These are phyloP conservation scores for Talaromyces thailandensis DNA, from an alignment of 495 filamentous ascomycete species.

Conservation along the genomic window DNA sequence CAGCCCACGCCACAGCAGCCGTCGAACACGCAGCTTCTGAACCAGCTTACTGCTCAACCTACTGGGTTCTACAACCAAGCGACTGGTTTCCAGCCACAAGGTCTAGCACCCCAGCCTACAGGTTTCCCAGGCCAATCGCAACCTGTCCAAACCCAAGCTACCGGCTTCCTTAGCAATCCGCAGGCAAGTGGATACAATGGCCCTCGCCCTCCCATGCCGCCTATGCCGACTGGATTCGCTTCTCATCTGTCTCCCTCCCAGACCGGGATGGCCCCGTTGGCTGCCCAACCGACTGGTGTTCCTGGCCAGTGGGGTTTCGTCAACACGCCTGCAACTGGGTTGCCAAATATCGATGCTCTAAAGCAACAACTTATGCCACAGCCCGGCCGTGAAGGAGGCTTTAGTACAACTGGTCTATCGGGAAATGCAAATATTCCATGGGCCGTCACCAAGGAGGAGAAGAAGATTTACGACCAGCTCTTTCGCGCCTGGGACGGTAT, in stretches of 20 bases:
- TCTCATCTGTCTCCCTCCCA: conserved; percentile 56
- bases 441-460: conserved; percentile 99
- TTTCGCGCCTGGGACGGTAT: conserved; percentile 98
- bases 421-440: conserved; percentile 95
- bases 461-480: conserved; percentile 90
- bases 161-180: conserved; percentile 42
- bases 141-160: conserved; percentile 36
- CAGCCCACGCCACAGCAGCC: conserved; percentile 76
- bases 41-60: conserved; percentile 66
- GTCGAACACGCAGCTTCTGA: conserved; percentile 67
- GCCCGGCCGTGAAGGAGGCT: conserved; percentile 83
- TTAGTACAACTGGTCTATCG: conserved; percentile 76
- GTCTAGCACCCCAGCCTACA: conserved; percentile 26
- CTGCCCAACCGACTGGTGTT: conserved; percentile 89
- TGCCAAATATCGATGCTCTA: conserved; percentile 89
- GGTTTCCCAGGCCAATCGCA: conserved; percentile 36
- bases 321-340: conserved; percentile 79
- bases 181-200: conserved; percentile 60
- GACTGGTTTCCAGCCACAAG: conserved; percentile 43
- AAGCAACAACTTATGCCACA: conserved; percentile 99
- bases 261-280: conserved; percentile 55
- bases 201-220: conserved; percentile 82
- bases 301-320: conserved; percentile 98
- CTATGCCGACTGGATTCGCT: conserved; percentile 82
- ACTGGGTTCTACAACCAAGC: conserved; percentile 51